These are phyloP conservation scores for Parafenestella ontariensis DNA, from an alignment of 2,329 filamentous ascomycete species.

Conservation along the genomic window DNA sequence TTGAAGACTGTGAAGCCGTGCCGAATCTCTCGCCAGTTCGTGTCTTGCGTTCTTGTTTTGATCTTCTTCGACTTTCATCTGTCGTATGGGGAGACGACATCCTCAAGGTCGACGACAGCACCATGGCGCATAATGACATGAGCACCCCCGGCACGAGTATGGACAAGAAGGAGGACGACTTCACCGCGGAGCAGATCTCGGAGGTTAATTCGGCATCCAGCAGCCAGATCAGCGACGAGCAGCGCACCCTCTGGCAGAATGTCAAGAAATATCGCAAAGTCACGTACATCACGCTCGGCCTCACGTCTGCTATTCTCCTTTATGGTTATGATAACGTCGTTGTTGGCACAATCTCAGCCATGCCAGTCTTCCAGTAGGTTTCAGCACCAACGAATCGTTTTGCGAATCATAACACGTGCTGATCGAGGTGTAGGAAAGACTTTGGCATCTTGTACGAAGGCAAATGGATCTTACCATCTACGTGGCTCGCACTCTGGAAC, in stretches of 20 bases:
- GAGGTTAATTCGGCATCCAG: constrained; percentile 13
- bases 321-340: constrained; percentile 43
- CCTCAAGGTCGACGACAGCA: background rate
- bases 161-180: constrained; percentile 7
- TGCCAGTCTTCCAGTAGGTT: constrained; percentile 39
- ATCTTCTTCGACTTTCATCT: no score
- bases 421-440: constrained; percentile 23
- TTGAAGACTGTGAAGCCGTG: no score
- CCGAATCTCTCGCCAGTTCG: background rate
- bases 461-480: constrained; percentile 38
- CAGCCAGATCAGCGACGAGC: constrained; percentile 20
- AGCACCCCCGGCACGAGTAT: constrained; percentile 3
- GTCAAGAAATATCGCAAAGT: constrained; percentile 42
- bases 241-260: constrained; percentile 37
- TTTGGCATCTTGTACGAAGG: constrained; percentile 31
- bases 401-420: background rate
- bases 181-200: constrained; percentile 15
- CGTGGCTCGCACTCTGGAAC: constrained; percentile 41
- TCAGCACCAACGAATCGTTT: background rate
- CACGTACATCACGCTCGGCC: constrained; percentile 27
- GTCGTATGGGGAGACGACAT: background rate
- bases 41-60: constrained; percentile 1
- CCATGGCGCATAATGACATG: constrained; percentile 13
- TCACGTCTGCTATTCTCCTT: constrained; percentile 37
- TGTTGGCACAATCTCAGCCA: constrained; percentile 38